Conservation (phyloP, 768 basidiomycete species). For the Kwoniella bestiolae region DNA sequence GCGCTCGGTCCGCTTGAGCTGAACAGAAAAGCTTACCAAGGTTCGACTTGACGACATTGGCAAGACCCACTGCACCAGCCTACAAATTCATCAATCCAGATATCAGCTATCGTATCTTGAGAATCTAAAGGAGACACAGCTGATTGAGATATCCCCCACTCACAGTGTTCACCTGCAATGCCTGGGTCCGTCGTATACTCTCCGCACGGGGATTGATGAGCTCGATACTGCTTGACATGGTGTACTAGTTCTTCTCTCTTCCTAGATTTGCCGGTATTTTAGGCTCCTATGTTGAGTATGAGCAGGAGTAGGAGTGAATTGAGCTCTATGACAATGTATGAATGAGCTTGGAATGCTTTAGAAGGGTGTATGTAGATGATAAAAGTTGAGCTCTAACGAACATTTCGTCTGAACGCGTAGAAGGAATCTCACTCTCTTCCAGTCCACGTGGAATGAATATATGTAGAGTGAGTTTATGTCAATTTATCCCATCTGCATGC, state of each 20-base stretch:
- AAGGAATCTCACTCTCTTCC: not conserved
- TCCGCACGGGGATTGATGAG: conserved; percentile 97
- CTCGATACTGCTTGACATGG: conserved; percentile 65
- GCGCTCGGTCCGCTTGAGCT: not conserved
- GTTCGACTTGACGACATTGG: conserved; percentile 95
- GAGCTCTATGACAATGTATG: not conserved
- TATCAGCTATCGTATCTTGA: not conserved
- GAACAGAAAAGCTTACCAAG: conserved; percentile 65
- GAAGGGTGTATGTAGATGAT: not conserved
- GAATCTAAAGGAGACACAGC: not conserved
- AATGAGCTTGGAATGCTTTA: not conserved
- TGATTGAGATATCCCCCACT: conserved; percentile 12
- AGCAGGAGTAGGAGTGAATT: no score
- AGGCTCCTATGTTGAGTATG: no score
- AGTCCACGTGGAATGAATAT: not conserved
- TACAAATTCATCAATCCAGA: conserved; percentile 61
- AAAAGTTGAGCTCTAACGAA: not conserved
- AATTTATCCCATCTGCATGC: conserved; percentile 4
- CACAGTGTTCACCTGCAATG: conserved; percentile 74
- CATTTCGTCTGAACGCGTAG: conserved; percentile 9
- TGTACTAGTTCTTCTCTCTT: not conserved
- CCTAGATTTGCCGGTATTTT: no score
- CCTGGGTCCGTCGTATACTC: conserved; percentile 84
- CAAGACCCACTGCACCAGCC: conserved; percentile 94
- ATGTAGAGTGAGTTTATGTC: not conserved